phyloP scores from a whole-genome alignment of 2,329 filamentous ascomycete species.

The Beauveria sp. region DNA sequence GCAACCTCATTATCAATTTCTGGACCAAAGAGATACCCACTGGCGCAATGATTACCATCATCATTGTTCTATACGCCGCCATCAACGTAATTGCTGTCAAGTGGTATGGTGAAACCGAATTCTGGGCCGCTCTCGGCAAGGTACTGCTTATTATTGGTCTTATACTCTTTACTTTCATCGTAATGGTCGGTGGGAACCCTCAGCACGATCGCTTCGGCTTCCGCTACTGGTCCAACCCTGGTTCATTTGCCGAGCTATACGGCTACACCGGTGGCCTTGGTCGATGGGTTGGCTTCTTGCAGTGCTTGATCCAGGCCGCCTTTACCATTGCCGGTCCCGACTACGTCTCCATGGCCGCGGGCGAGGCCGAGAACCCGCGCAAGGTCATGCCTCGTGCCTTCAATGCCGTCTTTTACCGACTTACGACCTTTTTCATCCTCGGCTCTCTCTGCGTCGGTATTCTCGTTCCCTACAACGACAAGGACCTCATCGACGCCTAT shows the following conservation, averaged over 20 bases:
- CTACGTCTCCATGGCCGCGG: conserved; percentile 61
- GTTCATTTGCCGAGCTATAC: conserved; percentile 61
- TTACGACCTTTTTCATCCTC: conserved; percentile 68
- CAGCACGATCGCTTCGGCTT: conserved; percentile 65
- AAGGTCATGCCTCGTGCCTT: conserved; percentile 64
- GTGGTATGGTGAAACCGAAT: conserved; percentile 72
- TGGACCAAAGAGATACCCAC: conserved; percentile 55
- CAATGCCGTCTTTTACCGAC: conserved; percentile 71
- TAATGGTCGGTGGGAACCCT: conserved; percentile 78
- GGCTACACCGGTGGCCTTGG: conserved; percentile 54
- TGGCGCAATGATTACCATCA: conserved; percentile 53
- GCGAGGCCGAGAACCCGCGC: conserved; percentile 64
- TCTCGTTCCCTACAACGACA: conserved; percentile 61
- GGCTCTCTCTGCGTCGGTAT: conserved; percentile 67
- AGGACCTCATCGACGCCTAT: conserved; percentile 53
- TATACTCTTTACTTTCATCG: conserved; percentile 70
- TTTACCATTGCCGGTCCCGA: conserved; percentile 63
- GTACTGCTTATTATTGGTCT: conserved; percentile 64
- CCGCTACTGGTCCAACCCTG: conserved; percentile 56
- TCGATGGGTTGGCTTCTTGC: conserved; percentile 67
- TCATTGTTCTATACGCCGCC: conserved; percentile 34
- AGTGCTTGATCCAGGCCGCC: conserved; percentile 63
- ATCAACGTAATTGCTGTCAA: conserved; percentile 68
- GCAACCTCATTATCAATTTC: conserved; percentile 54
- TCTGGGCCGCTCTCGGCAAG: conserved; percentile 65